These are phyloP conservation scores for Dactylonectria estremocensis DNA, from an alignment of 2,329 filamentous ascomycete genomes.

Conservation along the genomic window DNA sequence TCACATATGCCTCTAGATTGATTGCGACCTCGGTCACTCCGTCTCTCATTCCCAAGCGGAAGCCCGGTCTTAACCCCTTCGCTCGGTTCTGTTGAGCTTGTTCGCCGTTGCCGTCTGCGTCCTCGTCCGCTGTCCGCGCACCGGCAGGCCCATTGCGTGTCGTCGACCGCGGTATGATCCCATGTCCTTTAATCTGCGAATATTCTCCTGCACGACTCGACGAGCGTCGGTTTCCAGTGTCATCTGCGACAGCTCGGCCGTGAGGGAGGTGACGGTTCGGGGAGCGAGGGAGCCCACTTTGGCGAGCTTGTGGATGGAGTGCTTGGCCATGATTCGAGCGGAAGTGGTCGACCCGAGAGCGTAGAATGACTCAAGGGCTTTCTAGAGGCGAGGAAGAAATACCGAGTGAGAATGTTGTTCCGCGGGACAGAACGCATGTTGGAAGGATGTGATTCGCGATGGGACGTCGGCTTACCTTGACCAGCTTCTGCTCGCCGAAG, in stretches of 20 bases:
- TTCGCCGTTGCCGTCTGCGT: constrained; percentile 76
- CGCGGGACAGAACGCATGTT: constrained; percentile 4
- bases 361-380: constrained; percentile 88
- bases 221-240: constrained; percentile 92
- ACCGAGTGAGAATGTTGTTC: constrained; percentile 30
- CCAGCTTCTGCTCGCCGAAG: constrained; percentile 86
- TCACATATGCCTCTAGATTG: constrained; percentile 16
- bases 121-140: constrained; percentile 90
- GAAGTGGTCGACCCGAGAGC: constrained; percentile 82
- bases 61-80: constrained; percentile 44
- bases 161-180: constrained; percentile 89
- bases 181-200: constrained; percentile 89
- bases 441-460: constrained; percentile 7
- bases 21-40: neutral
- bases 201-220: constrained; percentile 86
- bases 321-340: constrained; percentile 85
- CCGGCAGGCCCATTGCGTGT: constrained; percentile 93
- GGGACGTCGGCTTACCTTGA: constrained; percentile 74
- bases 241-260: constrained; percentile 89
- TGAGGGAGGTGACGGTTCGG: constrained; percentile 85
- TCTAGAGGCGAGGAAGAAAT: constrained; percentile 57
- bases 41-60: neutral
- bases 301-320: constrained; percentile 88
- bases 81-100: constrained; percentile 73
- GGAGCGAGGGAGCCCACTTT: constrained; percentile 82